Evolutionary conservation across 805 yeast genomes (phyloP).

Genomic region (Wickerhamomyces hampshirensis): DNA sequence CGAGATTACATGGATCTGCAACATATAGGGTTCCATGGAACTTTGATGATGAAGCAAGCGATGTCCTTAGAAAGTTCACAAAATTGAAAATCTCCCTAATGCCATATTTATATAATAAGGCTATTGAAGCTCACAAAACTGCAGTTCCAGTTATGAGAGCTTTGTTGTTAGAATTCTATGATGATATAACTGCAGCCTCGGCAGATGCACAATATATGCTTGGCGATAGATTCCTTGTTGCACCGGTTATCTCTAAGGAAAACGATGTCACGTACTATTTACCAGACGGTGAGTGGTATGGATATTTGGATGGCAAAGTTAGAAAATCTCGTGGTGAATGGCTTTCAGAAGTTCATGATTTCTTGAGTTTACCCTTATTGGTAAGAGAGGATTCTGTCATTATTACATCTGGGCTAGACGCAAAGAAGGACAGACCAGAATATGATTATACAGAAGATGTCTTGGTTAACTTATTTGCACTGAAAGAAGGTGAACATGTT

Average conservation of each 20-base stretch:
- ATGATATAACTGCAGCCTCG: slow-evolving; percentile 10
- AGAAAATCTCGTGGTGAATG: slow-evolving; percentile 17
- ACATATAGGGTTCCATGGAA: slow-evolving; percentile 23
- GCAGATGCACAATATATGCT: slow-evolving; percentile 17
- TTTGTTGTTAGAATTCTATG: slow-evolving; percentile 15
- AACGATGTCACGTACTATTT: slow-evolving; percentile 17
- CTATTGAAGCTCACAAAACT: slow-evolving; percentile 18
- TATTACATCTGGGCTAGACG: slow-evolving; percentile 14
- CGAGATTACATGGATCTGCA: slow-evolving; percentile 21
- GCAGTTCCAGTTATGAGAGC: slow-evolving; percentile 18
- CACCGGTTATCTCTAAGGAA: slow-evolving; percentile 15
- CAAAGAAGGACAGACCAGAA: slow-evolving; percentile 16
- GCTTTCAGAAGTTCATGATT: slow-evolving; percentile 15
- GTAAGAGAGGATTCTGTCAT: slow-evolving; percentile 17
- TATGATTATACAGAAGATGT: slow-evolving; percentile 18
- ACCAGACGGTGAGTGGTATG: slow-evolving; percentile 21
- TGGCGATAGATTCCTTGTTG: slow-evolving; percentile 20
- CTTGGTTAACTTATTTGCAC: slow-evolving; percentile 14
- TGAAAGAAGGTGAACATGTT: slow-evolving; percentile 15
- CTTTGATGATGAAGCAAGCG: slow-evolving; percentile 20
- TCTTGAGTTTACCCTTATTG: slow-evolving; percentile 16
- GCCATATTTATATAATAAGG: slow-evolving; percentile 19
- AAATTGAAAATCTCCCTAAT: slow-evolving; percentile 19
- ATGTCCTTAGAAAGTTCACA: slow-evolving; percentile 17
- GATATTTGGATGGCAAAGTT: slow-evolving; percentile 17